Percentiles rank a stretch among this genome's conserved stretches.
Evolutionary conservation across 495 filamentous ascomycete species (phyloP).

Genomic region (Aspergillus bridgeri): DNA sequence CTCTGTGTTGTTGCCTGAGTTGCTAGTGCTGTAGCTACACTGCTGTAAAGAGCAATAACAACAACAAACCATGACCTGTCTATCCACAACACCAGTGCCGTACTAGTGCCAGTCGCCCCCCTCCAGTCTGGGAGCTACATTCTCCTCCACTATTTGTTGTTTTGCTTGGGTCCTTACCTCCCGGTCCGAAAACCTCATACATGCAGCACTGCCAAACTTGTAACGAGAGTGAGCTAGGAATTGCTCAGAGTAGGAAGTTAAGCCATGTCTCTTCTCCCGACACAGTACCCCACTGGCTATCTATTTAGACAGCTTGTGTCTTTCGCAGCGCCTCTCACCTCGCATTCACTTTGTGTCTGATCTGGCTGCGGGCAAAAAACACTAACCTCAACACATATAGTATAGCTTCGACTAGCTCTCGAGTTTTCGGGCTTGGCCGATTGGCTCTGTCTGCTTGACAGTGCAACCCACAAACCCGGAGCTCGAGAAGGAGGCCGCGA

Average conservation of each 20-base stretch:
- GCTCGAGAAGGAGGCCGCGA: conserved; percentile 1
- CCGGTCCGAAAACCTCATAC: not conserved
- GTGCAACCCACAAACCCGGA: not conserved
- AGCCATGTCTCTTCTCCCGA: not conserved
- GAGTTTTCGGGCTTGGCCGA: not conserved
- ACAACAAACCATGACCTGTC: not conserved
- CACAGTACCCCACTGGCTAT: not conserved
- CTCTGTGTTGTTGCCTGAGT: not conserved
- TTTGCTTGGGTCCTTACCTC: not conserved
- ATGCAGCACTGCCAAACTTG: no score
- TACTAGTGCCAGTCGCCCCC: not conserved
- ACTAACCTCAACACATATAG: not conserved
- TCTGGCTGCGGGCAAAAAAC: not conserved
- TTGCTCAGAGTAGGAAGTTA: not conserved
- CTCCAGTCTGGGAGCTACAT: not conserved
- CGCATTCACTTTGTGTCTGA: not conserved
- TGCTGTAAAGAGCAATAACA: not conserved
- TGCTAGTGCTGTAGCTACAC: not conserved
- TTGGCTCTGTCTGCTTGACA: not conserved
- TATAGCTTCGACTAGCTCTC: not conserved
- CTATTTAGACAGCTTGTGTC: not conserved
- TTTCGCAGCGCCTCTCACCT: not conserved
- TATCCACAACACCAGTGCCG: not conserved
- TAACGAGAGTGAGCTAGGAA: no score
- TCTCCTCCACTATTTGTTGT: not conserved